These are phyloP conservation scores for Monosporozyma yasuniensis DNA, from an alignment of 805 yeast genomes.

Conservation along the genomic window DNA sequence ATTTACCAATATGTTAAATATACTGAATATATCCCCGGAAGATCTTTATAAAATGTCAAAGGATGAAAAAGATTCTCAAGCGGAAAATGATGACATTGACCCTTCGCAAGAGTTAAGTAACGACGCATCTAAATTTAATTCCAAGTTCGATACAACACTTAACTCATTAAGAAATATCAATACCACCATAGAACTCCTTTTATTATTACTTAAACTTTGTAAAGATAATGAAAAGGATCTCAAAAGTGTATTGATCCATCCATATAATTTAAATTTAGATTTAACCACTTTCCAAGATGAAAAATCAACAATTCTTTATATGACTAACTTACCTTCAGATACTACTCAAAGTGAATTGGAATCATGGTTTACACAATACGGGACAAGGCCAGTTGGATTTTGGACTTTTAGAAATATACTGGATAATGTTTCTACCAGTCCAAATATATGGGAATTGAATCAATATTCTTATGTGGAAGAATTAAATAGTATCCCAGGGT, in stretches of 20 bases:
- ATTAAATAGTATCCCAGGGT: constrained; percentile 56
- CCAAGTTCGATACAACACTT: background rate
- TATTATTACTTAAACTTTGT: background rate
- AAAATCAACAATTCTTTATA: constrained; percentile 65
- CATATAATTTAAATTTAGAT: constrained; percentile 73
- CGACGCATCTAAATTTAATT: no score
- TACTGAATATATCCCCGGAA: background rate
- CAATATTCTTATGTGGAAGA: constrained; percentile 34
- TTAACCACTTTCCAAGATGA: constrained; percentile 58
- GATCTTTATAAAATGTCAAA: background rate
- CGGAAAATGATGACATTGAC: no score
- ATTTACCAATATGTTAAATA: background rate
- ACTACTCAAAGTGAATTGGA: constrained; percentile 87
- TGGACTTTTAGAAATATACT: constrained; percentile 69
- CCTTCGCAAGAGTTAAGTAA: background rate
- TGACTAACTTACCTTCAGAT: constrained; percentile 74
- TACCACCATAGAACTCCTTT: background rate
- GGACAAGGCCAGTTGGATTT: constrained; percentile 78
- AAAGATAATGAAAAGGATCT: background rate
- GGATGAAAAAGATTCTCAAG: no score
- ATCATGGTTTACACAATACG: constrained; percentile 82
- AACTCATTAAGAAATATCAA: background rate
- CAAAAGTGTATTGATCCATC: constrained; percentile 51
- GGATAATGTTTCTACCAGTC: constrained; percentile 18
- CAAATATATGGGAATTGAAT: constrained; percentile 19